Percentiles rank a stretch among this genome's conserved stretches.
These are phyloP conservation scores for Xanthoceras sorbifolium DNA, from an alignment of 345 rosid genomes.

Conservation along the genomic window DNA sequence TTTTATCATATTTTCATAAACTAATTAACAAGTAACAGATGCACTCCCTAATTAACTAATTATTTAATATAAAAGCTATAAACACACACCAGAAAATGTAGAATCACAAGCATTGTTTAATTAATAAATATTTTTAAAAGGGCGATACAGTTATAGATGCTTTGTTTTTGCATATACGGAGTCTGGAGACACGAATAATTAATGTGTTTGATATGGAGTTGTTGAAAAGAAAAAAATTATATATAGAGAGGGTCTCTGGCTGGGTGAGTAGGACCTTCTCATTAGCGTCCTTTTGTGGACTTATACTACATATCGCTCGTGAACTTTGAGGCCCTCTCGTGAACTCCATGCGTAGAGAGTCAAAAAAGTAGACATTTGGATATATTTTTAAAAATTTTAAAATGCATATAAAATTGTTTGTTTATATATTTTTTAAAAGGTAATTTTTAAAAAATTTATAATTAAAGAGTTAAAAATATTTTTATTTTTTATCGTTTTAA, in stretches of 20 bases:
- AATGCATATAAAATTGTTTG: too few species aligned
- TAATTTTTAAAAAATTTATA: too few species aligned
- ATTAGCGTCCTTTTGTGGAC: slow-evolving; percentile 42
- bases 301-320: slow-evolving; percentile 51
- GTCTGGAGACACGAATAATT: neutral
- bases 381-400: too few species aligned
- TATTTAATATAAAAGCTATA: too few species aligned
- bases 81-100: too few species aligned
- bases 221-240: slow-evolving; percentile 5
- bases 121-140: neutral
- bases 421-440: too few species aligned
- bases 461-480: too few species aligned
- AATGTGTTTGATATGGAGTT: slow-evolving; percentile 26
- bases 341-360: slow-evolving; percentile 27
- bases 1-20: neutral
- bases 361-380: too few species aligned
- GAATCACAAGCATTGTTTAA: neutral
- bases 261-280: slow-evolving; percentile 38
- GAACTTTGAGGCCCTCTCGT: slow-evolving; percentile 48
- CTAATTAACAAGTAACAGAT: neutral
- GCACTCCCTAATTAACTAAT: neutral
- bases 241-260: neutral
- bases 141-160: neutral
- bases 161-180: too few species aligned
- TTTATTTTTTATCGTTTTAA: too few species aligned